phyloP scores from a whole-genome alignment of 345 rosid genomes.

The Salix purpurea region DNA sequence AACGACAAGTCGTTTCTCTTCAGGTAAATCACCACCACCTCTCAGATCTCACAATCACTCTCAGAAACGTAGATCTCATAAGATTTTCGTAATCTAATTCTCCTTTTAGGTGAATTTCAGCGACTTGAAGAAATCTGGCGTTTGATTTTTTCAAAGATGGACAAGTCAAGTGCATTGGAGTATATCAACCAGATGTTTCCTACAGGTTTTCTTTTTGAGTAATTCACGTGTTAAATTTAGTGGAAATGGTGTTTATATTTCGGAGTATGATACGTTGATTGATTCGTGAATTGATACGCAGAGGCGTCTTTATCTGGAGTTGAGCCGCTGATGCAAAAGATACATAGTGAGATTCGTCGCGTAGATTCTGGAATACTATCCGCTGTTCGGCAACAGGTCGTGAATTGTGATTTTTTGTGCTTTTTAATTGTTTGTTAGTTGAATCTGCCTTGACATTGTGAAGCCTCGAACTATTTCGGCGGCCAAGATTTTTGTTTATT shows the following conservation, averaged over 20 bases:
- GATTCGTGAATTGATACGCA: conserved; percentile 27
- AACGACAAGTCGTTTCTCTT: too few relatives aligned
- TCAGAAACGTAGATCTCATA: too few relatives aligned
- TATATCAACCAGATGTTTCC: conserved; percentile 99
- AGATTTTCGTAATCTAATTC: too few relatives aligned
- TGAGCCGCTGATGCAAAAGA: conserved; percentile 97
- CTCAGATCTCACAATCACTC: too few relatives aligned
- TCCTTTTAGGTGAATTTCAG: too few relatives aligned
- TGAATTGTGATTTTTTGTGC: conserved; percentile 4
- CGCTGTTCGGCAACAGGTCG: conserved; percentile 98
- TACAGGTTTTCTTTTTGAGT: conserved; percentile 47
- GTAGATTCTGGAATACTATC: conserved; percentile 87
- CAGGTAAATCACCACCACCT: too few relatives aligned
- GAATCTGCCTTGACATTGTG: background rate
- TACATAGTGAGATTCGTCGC: conserved; percentile 86
- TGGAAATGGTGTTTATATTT: background rate
- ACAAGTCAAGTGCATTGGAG: conserved; percentile 86
- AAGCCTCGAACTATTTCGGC: background rate
- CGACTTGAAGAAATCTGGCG: too few relatives aligned
- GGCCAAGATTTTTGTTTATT: too few relatives aligned
- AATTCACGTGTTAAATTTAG: background rate
- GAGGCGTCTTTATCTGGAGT: conserved; percentile 96
- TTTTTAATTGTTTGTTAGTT: background rate
- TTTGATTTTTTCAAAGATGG: conserved; percentile 38
- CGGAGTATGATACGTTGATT: background rate